Percentiles rank a stretch among this genome's conserved stretches.
phyloP scores from a whole-genome alignment of 305 asterid species.

The Solanum hybrid region DNA sequence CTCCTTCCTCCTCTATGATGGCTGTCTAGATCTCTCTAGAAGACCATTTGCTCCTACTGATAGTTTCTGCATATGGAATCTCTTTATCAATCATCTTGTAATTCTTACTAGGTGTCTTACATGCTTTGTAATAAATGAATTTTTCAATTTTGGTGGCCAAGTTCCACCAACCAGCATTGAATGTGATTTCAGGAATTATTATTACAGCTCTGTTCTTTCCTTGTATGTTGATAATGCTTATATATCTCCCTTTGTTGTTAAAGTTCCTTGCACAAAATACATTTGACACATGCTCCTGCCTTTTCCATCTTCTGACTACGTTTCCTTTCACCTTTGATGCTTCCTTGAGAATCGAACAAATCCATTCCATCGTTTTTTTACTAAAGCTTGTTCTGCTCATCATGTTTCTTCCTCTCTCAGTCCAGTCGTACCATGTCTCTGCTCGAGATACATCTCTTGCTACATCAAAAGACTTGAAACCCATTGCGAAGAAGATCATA shows the following conservation, averaged over 20 bases:
- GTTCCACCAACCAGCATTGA: background rate
- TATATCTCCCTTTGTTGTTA: too few relatives aligned
- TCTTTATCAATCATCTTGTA: background rate
- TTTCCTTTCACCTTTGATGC: background rate
- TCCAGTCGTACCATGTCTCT: background rate
- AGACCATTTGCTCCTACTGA: background rate
- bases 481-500: background rate
- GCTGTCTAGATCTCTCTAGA: background rate
- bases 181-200: background rate
- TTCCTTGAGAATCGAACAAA: background rate
- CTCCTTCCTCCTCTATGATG: background rate
- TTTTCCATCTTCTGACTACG: background rate
- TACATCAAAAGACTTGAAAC: background rate
- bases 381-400: background rate
- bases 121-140: background rate
- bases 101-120: background rate
- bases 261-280: background rate
- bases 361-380: background rate
- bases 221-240: background rate
- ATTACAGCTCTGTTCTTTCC: background rate
- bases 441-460: background rate
- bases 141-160: background rate
- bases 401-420: background rate
- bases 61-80: background rate
- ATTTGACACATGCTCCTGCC: background rate